phyloP scores from a whole-genome alignment of 768 basidiomycete genomes.

The Hericium erinaceus region DNA sequence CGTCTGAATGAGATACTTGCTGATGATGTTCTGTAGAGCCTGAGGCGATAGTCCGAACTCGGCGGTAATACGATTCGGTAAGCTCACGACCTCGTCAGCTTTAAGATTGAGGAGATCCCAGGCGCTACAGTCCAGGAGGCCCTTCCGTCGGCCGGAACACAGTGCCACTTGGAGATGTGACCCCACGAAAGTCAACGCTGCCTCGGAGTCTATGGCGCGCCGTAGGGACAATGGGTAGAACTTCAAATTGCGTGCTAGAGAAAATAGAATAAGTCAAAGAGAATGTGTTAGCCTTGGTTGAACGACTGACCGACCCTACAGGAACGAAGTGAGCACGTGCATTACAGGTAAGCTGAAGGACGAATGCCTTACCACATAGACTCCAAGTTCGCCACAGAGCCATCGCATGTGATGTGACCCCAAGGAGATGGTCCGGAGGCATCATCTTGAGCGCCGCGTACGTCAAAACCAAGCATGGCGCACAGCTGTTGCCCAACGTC shows the following conservation, averaged over 20 bases:
- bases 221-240: conserved; percentile 34
- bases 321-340: not conserved
- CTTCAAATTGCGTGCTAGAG: conserved; percentile 36
- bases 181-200: conserved; percentile 24
- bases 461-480: conserved; percentile 30
- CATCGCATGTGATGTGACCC: conserved; percentile 37
- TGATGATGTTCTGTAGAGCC: conserved; percentile 23
- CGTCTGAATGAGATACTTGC: conserved; percentile 27
- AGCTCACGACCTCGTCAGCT: conserved; percentile 23
- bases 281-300: not conserved
- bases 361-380: conserved; percentile 30
- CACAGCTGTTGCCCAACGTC: conserved; percentile 32
- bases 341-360: not conserved
- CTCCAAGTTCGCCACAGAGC: conserved; percentile 38
- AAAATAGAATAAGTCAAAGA: not conserved
- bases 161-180: conserved; percentile 23
- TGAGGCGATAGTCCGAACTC: conserved; percentile 27
- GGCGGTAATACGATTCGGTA: conserved; percentile 24
- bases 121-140: conserved; percentile 21
- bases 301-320: conserved; percentile 5
- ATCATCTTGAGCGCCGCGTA: not conserved
- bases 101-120: conserved; percentile 37
- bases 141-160: conserved; percentile 18
- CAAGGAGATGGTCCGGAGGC: conserved; percentile 16
- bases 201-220: conserved; percentile 12